Base-by-base conservation (phyloP, 169 alveolate genomes). In the Plasmodium blacklocki region DNA sequence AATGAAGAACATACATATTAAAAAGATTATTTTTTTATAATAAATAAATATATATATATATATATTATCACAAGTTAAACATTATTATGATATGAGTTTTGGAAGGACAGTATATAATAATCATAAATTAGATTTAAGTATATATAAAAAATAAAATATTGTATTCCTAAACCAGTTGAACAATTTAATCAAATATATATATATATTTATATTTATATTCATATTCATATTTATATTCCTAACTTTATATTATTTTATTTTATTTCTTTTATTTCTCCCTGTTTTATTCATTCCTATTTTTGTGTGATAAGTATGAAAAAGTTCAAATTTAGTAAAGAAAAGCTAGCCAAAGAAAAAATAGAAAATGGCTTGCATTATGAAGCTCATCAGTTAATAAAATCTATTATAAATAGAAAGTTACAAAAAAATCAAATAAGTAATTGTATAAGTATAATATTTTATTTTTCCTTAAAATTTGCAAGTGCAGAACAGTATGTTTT, bases 301-400 rank as follows among this genome's bases (percentile, higher is more conserved):
- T 14, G 18, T 23, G 45, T 26, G 71, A 12, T 11, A 71, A 32
- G 19, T 18, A 71, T 71, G 32, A 45, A 66, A 56, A 56, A 9
- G 18, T 56, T 56, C 21, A 56, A 56, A 56, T 21, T 56, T 56
- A 56, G 63, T 23, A 83, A 71, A 52, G 87, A 85, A 85, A 85
- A 85, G 47, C 21, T 70, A 50, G 76, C 86, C 43, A 85, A 71
- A 50, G 70, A 59, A 63, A 70, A 85, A 70, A 85, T 85, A 11
- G 86, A 72, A 70, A 68, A 70, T 12, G 87, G 86, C 12, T 32
- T 21, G 21, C 49, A 85, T 52, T 85, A 85, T 50, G 91, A 85
- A 85, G 91, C 91, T 14, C 91, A 85, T 64, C 91, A 85, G 49
- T 64, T 85, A 32, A 43, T 85, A 43, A 85, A 85, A 19, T 62